Percentiles rank a stretch among this genome's conserved stretches.
These are phyloP conservation scores for Actinomortierella ambigua DNA, from an alignment of 371 early-diverging fungal species.

Conservation along the genomic window DNA sequence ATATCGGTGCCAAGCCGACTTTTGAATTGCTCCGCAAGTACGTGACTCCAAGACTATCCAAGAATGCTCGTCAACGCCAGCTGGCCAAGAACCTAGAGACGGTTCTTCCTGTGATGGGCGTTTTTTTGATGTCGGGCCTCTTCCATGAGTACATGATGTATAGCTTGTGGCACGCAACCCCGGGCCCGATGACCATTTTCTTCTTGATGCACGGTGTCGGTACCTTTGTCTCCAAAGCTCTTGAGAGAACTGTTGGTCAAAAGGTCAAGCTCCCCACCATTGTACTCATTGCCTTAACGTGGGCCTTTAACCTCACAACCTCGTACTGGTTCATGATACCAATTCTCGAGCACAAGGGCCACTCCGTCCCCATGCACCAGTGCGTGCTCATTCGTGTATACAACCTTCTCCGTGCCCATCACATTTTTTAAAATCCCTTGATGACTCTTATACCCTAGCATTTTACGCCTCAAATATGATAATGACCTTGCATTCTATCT, in stretches of 20 bases:
- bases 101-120: conserved; percentile 36
- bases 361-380: conserved; percentile 25
- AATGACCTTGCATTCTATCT: too few species aligned
- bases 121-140: conserved; percentile 45
- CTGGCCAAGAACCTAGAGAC: conserved; percentile 14
- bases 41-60: conserved; percentile 3
- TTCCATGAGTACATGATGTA: conserved; percentile 39
- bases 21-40: conserved; percentile 27
- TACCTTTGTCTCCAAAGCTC: conserved; percentile 28
- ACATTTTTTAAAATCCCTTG: conserved; percentile 20
- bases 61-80: conserved; percentile 1
- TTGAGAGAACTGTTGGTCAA: conserved; percentile 24
- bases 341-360: conserved; percentile 25
- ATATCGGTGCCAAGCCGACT: conserved; percentile 34
- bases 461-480: too few species aligned
- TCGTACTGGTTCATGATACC: conserved; percentile 34
- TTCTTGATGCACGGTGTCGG: conserved; percentile 40
- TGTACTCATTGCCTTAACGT: conserved; percentile 33
- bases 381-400: conserved; percentile 27
- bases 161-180: conserved; percentile 30
- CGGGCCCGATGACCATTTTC: conserved; percentile 38
- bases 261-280: conserved; percentile 21
- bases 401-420: conserved; percentile 32
- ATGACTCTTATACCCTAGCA: too few species aligned
- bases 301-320: conserved; percentile 35